phyloP scores from a whole-genome alignment of 2,329 filamentous ascomycete species.

The Laburnicola sp. region DNA sequence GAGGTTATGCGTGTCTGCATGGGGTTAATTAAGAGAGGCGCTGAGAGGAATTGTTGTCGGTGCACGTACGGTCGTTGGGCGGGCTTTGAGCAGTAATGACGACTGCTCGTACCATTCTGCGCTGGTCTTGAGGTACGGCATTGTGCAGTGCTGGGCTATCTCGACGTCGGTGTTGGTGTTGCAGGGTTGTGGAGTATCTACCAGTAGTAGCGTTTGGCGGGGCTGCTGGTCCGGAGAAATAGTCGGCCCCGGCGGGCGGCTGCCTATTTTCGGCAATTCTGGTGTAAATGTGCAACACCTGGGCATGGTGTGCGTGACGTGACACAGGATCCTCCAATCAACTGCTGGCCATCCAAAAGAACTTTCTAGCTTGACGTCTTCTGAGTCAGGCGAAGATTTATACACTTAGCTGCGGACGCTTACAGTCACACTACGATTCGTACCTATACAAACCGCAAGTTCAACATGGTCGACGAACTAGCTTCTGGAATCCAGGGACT shows the following conservation, averaged over 20 bases:
- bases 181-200: conserved; percentile 5
- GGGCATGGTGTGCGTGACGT: too few relatives aligned
- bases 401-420: too few relatives aligned
- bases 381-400: too few relatives aligned
- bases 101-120: conserved; percentile 93
- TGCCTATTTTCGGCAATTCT: too few relatives aligned
- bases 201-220: too few relatives aligned
- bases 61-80: conserved; percentile 74
- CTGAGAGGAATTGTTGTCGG: neutral
- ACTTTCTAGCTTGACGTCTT: too few relatives aligned
- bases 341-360: too few relatives aligned
- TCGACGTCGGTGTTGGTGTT: neutral
- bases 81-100: conserved; percentile 78
- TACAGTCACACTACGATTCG: too few relatives aligned
- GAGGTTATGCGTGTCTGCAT: conserved; percentile 84
- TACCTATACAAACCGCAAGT: too few relatives aligned
- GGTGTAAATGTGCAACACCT: too few relatives aligned
- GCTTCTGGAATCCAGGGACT: conserved; percentile 5
- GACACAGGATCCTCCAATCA: too few relatives aligned
- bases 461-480: conserved; percentile 10
- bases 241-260: conserved; percentile 1
- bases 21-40: conserved; percentile 12
- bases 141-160: conserved; percentile 43
- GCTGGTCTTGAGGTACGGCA: conserved; percentile 80
- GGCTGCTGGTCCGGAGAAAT: conserved; percentile 3